Percentiles rank a stretch among this genome's conserved stretches.
Evolutionary conservation across 116 monocot species (phyloP).

Genomic region (Posidonia oceanica): DNA sequence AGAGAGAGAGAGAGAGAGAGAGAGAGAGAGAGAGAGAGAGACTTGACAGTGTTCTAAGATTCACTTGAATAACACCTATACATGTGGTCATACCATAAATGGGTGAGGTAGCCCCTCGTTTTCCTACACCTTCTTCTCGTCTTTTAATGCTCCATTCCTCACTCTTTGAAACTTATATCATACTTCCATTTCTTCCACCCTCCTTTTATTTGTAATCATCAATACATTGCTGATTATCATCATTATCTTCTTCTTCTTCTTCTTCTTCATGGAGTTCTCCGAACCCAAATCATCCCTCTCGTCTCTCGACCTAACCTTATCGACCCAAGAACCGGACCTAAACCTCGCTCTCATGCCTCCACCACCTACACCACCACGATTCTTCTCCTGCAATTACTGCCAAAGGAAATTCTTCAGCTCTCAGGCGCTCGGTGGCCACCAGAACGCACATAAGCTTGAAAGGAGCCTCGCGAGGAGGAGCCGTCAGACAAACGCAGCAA

Average conservation of each 20-base stretch:
- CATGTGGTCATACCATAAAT: too few relatives aligned
- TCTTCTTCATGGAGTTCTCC: neutral
- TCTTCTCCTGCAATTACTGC: conserved; percentile 13
- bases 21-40: too few relatives aligned
- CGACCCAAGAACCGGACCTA: neutral
- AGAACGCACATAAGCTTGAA: conserved; percentile 28
- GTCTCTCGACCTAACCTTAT: conserved; percentile 1
- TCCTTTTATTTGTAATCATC: too few relatives aligned
- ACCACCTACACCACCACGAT: neutral
- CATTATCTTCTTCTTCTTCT: neutral
- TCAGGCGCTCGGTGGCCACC: conserved; percentile 11
- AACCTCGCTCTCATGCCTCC: neutral
- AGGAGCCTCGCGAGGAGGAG: conserved; percentile 32
- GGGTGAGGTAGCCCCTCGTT: too few relatives aligned
- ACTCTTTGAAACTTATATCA: too few relatives aligned
- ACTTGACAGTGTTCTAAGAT: too few relatives aligned
- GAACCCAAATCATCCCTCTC: neutral
- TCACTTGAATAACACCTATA: too few relatives aligned
- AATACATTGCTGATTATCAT: neutral
- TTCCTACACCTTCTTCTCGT: too few relatives aligned
- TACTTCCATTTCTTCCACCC: too few relatives aligned
- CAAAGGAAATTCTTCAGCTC: conserved; percentile 14
- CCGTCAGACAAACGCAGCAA: neutral
- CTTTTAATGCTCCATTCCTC: too few relatives aligned
- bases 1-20: too few relatives aligned